Base-by-base conservation (phyloP, 352 stramenopile genomes). In the Globisporangium solare region DNA sequence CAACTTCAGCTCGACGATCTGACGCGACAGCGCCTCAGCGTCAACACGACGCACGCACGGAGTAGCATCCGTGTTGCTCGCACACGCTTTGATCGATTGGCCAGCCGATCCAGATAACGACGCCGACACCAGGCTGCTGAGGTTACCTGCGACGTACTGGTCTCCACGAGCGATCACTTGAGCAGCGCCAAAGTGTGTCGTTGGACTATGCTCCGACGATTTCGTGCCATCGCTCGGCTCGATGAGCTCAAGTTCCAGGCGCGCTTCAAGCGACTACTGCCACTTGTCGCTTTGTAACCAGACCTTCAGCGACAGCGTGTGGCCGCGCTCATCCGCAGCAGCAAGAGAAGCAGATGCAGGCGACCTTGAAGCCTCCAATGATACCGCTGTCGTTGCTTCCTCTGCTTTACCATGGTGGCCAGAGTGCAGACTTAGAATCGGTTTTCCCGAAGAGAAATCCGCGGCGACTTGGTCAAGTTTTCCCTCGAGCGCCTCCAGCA, bases 1-100 rank as follows among this genome's bases (percentile, higher is more conserved):
- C 7, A 89, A 67, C 56, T 92, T 92, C 20, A 89, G 76, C 57
- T 92, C 77, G 31, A 89, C 77, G 22, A 92, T 82, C 61, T 88
- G 75, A 6, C 77, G 72, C 6, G 77, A 85, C 3, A 89, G 43
- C 1, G 71, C 72, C 49, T 92, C 76, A 1, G 80, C 71, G 39
- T 89, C 75, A 20, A 75, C 51, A 11, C 74, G 76, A 24, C 85
- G 76, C 21, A 86, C 76, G 47, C 79, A 89, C 27, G 54, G 64
- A 3, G 51, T 65, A 8, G 22, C 43, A 37, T 58, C 60, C 10
- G 47, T 67, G 56, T 46, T 60, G 39, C 18, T 50, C 21, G 51
- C 15, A 15, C 58, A 61, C 4, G 32, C 20, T 11, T 17, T 15
- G 11, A 55, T 18, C 7, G 20, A 45, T 43, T 43, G 39, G 7